Percentiles rank a stretch among this genome's conserved stretches.
phyloP scores from a whole-genome alignment of 176 grass and related monocot species.

The Oryza nivara region DNA sequence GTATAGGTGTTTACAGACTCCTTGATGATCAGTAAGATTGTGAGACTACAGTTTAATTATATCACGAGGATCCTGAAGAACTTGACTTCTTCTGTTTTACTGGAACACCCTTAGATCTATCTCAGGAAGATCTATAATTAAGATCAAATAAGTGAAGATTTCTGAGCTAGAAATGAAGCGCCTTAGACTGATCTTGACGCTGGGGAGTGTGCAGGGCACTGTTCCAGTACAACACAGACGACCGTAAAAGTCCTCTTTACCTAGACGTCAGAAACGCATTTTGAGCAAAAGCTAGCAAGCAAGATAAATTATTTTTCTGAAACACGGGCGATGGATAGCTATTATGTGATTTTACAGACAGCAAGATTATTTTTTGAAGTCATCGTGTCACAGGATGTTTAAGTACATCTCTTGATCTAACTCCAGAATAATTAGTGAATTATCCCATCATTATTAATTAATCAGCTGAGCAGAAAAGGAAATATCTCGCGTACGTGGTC shows the following conservation, averaged over 20 bases:
- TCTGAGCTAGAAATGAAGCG: constrained; percentile 1
- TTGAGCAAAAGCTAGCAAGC: background rate
- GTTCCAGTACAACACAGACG: constrained; percentile 15
- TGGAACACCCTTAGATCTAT: background rate
- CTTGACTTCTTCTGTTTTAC: background rate
- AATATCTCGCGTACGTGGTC: background rate
- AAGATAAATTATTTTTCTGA: too few relatives aligned
- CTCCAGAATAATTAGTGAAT: background rate
- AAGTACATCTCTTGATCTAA: background rate
- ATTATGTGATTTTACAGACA: background rate
- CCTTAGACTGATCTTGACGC: background rate
- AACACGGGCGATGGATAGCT: background rate
- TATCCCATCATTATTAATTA: background rate
- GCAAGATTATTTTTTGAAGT: background rate
- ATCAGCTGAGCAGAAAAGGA: background rate
- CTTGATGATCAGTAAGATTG: background rate
- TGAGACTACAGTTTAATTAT: background rate
- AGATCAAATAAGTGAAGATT: background rate
- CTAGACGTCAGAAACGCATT: constrained; percentile 7
- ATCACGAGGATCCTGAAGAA: background rate
- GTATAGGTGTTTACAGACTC: background rate
- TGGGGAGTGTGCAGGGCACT: background rate
- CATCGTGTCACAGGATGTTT: background rate
- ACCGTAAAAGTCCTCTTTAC: background rate
- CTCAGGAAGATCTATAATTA: background rate